A percentile compares a stretch with the other conserved stretches of the same genome.
phyloP scores from a whole-genome alignment of 2,329 filamentous ascomycete species.

The Nigrospora sphaerica region DNA sequence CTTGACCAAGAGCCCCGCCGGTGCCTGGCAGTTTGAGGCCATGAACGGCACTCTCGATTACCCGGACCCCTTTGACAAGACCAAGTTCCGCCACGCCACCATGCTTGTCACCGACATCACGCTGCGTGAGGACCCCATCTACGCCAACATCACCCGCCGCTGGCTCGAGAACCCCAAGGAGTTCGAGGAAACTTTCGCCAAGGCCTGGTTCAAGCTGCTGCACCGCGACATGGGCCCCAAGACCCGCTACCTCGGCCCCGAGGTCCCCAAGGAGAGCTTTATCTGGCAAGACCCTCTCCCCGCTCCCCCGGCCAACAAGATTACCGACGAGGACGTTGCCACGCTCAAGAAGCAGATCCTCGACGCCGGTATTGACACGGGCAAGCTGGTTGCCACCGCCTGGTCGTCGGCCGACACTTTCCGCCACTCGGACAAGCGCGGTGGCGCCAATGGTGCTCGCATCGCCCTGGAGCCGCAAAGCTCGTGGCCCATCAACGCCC shows the following conservation, averaged over 20 bases:
- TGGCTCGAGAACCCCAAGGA: constrained; percentile 64
- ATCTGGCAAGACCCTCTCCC: constrained; percentile 72
- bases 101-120: constrained; percentile 74
- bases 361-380: constrained; percentile 48
- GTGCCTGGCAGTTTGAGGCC: constrained; percentile 71
- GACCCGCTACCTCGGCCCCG: constrained; percentile 65
- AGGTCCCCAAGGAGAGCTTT: constrained; percentile 62
- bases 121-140: constrained; percentile 62
- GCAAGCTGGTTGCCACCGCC: constrained; percentile 57
- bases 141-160: constrained; percentile 68
- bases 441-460: constrained; percentile 73
- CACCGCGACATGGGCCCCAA: constrained; percentile 74
- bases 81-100: constrained; percentile 65
- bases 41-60: constrained; percentile 61
- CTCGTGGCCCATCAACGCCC: constrained; percentile 66
- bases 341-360: constrained; percentile 64
- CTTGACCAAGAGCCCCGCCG: constrained; percentile 66
- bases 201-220: constrained; percentile 77
- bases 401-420: constrained; percentile 67
- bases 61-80: constrained; percentile 62
- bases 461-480: constrained; percentile 68
- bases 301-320: constrained; percentile 43
- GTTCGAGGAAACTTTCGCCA: constrained; percentile 61
- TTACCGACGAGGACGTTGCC: constrained; percentile 58
- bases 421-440: constrained; percentile 73